Conservation (phyloP, 306 rosid genomes). For the Mimosa pudica region DNA sequence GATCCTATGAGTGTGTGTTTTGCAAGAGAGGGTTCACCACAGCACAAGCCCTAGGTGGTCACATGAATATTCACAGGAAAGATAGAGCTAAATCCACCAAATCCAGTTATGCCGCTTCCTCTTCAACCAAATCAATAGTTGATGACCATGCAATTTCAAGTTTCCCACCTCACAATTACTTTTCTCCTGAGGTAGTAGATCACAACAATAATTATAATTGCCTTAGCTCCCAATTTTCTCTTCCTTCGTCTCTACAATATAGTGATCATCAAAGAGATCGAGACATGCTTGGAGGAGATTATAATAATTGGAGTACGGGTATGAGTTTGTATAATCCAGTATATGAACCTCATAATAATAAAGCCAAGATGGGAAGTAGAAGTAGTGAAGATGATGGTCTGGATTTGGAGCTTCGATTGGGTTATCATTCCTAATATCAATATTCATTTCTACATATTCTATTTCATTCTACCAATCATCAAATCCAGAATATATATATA, state of each 20-base stretch:
- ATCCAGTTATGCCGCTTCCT: constrained; percentile 17
- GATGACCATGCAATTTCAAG: constrained; percentile 16
- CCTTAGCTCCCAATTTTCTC: constrained; percentile 38
- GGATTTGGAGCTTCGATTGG: constrained; percentile 95
- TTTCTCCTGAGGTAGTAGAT: constrained; percentile 37
- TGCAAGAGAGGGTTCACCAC: constrained; percentile 91
- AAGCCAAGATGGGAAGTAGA: constrained; percentile 31
- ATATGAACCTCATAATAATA: constrained; percentile 9
- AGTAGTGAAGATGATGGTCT: constrained; percentile 47
- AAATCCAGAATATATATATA: not conserved
- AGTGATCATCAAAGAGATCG: constrained; percentile 24
- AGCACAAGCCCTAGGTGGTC: constrained; percentile 95
- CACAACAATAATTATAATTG: constrained; percentile 23
- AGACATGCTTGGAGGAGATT: constrained; percentile 46
- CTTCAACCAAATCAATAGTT: constrained; percentile 36
- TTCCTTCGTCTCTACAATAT: constrained; percentile 31
- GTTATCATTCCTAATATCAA: constrained; percentile 55
- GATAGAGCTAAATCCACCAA: constrained; percentile 56
- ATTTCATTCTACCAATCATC: not conserved
- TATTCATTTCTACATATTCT: not conserved
- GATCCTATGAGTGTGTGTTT: constrained; percentile 81
- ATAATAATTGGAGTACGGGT: constrained; percentile 45
- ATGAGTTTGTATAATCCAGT: constrained; percentile 43
- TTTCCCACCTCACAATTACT: constrained; percentile 13
- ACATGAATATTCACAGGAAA: constrained; percentile 89